Base-by-base conservation (phyloP, 495 filamentous ascomycete species). In the Penicillium verhagenii region DNA sequence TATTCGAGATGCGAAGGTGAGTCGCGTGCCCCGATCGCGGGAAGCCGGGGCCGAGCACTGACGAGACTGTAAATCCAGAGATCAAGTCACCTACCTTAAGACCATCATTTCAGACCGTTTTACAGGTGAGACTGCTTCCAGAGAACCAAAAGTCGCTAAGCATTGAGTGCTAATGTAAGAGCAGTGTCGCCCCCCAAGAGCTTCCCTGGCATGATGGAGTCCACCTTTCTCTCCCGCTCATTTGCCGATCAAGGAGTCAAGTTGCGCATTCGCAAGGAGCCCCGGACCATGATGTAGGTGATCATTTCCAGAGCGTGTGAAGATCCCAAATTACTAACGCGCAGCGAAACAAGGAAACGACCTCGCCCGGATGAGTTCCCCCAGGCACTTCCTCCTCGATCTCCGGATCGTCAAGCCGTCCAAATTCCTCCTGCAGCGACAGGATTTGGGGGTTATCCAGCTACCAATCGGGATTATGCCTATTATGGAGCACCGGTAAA, bases 191-290 rank as follows among this genome's bases (percentile, higher is more conserved):
- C 85, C 14, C 79, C 82, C 28, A 96, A 95, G 72, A 85, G 86
- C 49, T 97, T 91, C 62, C 87, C 86, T 4, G 93, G 93, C 25
- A 86, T 96, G 82, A 81, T 82, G 38, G 93, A 96, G 67, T 97
- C 93, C 8, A 97, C 94, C 0, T 89, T 90, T 65, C 74, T 98
- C 18, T 96, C 94, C 3, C 82, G 92, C 56, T 90, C 91, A 0
- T 97, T 98, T 72, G 90, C 90, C 54, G 94, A 98, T 66, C 94
- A 98, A 68, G 94, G 94, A 16, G 91, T 97, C 11, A 86, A 91
- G 35, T 75, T 98, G 40, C 82, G 93, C 47, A 84, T 97, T 42
- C 83, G 92, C 54, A 98, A 98, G 68, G 91, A 96, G 61, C 83
- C 84, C 55, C 77, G 86, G 54, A 82, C 79, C 18, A 56, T 83